A percentile compares a stretch with the other conserved stretches of the same genome.
Evolutionary conservation across 352 stramenopile species (phyloP).

Genomic region (Phytopythium ostracodes): DNA sequence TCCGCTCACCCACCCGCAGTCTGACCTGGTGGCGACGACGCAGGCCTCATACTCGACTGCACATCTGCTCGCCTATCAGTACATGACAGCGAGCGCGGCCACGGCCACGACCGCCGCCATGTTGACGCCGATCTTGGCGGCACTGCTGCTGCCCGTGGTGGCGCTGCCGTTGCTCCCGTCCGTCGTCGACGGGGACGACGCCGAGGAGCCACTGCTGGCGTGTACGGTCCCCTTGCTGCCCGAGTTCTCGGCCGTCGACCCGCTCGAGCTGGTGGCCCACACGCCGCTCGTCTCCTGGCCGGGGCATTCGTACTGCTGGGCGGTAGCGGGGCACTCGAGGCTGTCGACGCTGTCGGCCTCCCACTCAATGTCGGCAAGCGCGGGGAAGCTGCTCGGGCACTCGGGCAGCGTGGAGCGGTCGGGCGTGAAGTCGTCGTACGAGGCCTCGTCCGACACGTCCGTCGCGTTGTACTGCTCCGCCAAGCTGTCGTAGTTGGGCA

Average conservation of each 20-base stretch:
- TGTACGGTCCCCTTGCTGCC: constrained; percentile 3
- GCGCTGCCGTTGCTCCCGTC: constrained; percentile 1
- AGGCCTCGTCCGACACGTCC: constrained; percentile 25
- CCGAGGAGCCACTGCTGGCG: constrained; percentile 5
- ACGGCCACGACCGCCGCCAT: constrained; percentile 5
- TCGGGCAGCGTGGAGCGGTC: constrained; percentile 24
- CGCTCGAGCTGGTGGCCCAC: constrained; percentile 26
- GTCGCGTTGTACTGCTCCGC: constrained; percentile 44
- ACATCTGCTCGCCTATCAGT: background rate
- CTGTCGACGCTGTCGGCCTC: constrained; percentile 29
- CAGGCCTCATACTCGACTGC: constrained; percentile 3
- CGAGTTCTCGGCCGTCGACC: constrained; percentile 7
- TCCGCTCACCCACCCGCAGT: background rate
- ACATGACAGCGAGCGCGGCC: constrained; percentile 1
- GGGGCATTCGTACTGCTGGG: constrained; percentile 30
- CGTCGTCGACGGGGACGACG: background rate
- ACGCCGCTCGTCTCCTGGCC: constrained; percentile 33
- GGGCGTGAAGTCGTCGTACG: constrained; percentile 30
- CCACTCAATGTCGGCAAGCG: constrained; percentile 33
- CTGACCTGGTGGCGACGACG: background rate
- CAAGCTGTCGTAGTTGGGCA: constrained; percentile 79
- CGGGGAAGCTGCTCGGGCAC: constrained; percentile 32
- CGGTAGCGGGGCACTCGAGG: constrained; percentile 18
- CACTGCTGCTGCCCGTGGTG: constrained; percentile 10
- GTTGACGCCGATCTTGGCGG: background rate